These are phyloP conservation scores for Vitellaria paradoxa DNA, from an alignment of 179 eudicot genomes.

Conservation along the genomic window DNA sequence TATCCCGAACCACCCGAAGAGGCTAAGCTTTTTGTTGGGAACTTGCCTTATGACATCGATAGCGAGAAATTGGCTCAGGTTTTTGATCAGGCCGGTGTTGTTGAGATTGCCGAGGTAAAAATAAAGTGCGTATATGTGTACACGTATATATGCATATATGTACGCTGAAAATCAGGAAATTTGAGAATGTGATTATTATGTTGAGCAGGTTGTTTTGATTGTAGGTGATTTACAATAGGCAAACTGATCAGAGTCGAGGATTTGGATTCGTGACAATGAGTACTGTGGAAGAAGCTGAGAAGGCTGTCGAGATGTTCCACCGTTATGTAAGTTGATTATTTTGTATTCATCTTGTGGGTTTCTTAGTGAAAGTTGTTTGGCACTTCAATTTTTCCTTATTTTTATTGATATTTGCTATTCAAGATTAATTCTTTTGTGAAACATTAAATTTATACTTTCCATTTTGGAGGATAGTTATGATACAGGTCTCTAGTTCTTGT, in stretches of 20 bases:
- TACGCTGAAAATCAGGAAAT: background rate
- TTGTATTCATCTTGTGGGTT: background rate
- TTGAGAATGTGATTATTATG: background rate
- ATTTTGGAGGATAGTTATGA: background rate
- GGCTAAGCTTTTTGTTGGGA: conserved; percentile 76
- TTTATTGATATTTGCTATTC: background rate
- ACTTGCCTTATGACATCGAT: conserved; percentile 76
- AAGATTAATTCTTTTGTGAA: background rate
- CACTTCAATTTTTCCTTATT: background rate
- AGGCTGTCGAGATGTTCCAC: conserved; percentile 78
- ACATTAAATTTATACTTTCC: background rate
- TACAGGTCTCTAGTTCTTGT: background rate
- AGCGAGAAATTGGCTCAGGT: conserved; percentile 66
- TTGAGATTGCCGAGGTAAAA: conserved; percentile 84
- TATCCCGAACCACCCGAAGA: conserved; percentile 64
- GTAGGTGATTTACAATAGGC: conserved; percentile 88
- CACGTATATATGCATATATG: background rate
- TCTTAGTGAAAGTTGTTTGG: background rate
- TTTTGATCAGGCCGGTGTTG: conserved; percentile 78
- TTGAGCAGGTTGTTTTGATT: conserved; percentile 8
- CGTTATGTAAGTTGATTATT: conserved; percentile 57
- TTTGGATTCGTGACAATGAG: conserved; percentile 97
- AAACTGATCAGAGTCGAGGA: conserved; percentile 81
- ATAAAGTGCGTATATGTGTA: background rate
- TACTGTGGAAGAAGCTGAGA: conserved; percentile 89